Conservation (phyloP, 2,329 filamentous ascomycete genomes). For the Fusarium setosum region DNA sequence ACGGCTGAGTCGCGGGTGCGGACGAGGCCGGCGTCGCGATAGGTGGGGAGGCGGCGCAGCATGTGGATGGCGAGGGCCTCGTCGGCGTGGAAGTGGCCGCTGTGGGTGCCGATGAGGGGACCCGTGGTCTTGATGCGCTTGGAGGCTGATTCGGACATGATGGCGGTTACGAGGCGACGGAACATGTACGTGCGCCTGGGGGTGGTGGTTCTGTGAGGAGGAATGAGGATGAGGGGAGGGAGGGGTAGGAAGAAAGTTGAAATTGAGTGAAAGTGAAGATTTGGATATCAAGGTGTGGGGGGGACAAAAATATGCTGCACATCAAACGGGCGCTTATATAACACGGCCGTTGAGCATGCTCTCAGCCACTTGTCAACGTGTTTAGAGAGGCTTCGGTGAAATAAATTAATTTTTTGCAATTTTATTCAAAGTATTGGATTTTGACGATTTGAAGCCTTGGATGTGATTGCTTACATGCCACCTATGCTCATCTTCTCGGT, state of each 20-base stretch:
- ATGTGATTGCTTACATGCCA: too few species aligned
- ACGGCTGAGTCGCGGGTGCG: conserved; percentile 87
- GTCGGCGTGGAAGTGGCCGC: conserved; percentile 98
- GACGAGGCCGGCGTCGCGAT: conserved; percentile 78
- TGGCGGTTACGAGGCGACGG: conserved; percentile 43
- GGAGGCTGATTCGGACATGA: conserved; percentile 71
- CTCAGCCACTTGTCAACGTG: too few species aligned
- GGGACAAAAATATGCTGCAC: not conserved
- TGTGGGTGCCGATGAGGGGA: conserved; percentile 90
- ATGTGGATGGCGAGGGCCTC: conserved; percentile 97
- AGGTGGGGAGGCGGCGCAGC: conserved; percentile 87
- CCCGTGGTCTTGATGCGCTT: conserved; percentile 85
- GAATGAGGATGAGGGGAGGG: not conserved
- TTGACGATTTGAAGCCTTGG: too few species aligned
- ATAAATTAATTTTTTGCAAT: too few species aligned
- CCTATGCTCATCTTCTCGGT: too few species aligned
- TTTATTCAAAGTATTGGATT: too few species aligned
- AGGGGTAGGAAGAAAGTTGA: conserved; percentile 13
- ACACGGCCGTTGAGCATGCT: too few species aligned
- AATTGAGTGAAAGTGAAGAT: not conserved
- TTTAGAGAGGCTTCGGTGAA: too few species aligned
- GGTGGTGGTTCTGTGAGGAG: not conserved
- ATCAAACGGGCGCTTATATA: not conserved
- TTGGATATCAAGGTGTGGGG: conserved; percentile 3
- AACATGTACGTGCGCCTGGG: conserved; percentile 42